phyloP scores from a whole-genome alignment of 2,329 filamentous ascomycete genomes.

The Calonectria honghensis region DNA sequence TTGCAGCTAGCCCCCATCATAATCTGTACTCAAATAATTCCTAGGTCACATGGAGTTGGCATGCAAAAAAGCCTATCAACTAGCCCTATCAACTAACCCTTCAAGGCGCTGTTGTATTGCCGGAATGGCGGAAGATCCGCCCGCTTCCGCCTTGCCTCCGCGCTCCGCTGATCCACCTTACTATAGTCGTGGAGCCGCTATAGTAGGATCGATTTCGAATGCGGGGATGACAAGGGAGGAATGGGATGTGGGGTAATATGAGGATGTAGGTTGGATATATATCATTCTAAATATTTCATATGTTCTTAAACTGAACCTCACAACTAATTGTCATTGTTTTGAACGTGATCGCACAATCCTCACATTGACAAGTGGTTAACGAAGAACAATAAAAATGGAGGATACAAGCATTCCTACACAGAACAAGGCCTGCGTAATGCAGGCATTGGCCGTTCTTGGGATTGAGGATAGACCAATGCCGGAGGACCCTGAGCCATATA shows the following conservation, averaged over 20 bases:
- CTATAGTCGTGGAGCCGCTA: background rate
- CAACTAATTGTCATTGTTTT: background rate
- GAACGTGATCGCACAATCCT: too few relatives aligned
- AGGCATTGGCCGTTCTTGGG: conserved; percentile 6
- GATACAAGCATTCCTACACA: conserved; percentile 1
- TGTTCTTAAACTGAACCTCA: background rate
- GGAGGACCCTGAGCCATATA: conserved; percentile 5
- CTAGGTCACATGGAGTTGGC: too few relatives aligned
- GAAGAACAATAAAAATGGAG: conserved; percentile 1
- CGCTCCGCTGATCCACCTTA: background rate
- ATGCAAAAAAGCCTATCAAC: background rate
- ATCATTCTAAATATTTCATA: background rate
- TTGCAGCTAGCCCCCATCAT: too few relatives aligned
- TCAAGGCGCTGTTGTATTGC: background rate
- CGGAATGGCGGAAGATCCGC: background rate
- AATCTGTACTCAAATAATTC: too few relatives aligned
- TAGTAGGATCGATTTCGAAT: background rate
- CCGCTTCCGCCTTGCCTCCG: conserved; percentile 1
- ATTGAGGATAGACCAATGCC: conserved; percentile 23
- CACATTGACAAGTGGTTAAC: background rate
- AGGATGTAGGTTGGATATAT: too few relatives aligned
- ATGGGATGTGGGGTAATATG: background rate
- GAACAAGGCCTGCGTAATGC: conserved; percentile 24
- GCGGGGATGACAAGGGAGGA: background rate
- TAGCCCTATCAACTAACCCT: too few relatives aligned